phyloP scores from a whole-genome alignment of 2,329 filamentous ascomycete species.

The Cladosporium halotolerans region DNA sequence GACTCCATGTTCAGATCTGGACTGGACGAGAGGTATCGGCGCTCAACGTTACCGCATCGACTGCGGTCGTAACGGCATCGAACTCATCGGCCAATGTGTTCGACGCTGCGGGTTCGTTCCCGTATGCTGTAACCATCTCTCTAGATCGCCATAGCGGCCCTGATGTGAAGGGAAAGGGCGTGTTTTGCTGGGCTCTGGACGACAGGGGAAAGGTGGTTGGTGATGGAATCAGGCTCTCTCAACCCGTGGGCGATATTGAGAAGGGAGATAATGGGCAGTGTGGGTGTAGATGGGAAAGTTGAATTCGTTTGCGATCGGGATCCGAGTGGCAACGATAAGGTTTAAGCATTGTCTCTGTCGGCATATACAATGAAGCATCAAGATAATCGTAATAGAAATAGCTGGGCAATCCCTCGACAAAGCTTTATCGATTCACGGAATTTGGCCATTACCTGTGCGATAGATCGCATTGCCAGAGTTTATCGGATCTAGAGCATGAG shows the following conservation, averaged over 20 bases:
- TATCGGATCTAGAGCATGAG: too few species aligned
- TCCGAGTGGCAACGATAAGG: too few species aligned
- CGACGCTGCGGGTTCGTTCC: conserved; percentile 51
- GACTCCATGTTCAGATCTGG: conserved; percentile 59
- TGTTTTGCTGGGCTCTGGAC: conserved; percentile 56
- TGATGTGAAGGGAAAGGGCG: conserved; percentile 45
- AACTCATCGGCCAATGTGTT: conserved; percentile 40
- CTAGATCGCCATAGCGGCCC: conserved; percentile 55
- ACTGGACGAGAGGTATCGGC: conserved; percentile 32
- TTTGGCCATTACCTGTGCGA: too few species aligned
- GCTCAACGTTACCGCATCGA: background rate
- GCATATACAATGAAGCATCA: too few species aligned
- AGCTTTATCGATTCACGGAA: too few species aligned
- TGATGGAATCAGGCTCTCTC: background rate
- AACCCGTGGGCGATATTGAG: conserved; percentile 23
- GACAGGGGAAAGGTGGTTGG: conserved; percentile 15
- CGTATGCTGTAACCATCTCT: conserved; percentile 55
- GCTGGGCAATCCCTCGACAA: too few species aligned
- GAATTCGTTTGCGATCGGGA: background rate
- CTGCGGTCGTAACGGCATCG: conserved; percentile 1
- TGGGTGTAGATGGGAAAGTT: conserved; percentile 6
- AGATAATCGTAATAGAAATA: too few species aligned
- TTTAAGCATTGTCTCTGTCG: too few species aligned
- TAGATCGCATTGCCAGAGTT: too few species aligned
- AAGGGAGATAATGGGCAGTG: background rate